Conservation (phyloP, 2,329 filamentous ascomycete species). For the Epichloe brachyelytri region DNA sequence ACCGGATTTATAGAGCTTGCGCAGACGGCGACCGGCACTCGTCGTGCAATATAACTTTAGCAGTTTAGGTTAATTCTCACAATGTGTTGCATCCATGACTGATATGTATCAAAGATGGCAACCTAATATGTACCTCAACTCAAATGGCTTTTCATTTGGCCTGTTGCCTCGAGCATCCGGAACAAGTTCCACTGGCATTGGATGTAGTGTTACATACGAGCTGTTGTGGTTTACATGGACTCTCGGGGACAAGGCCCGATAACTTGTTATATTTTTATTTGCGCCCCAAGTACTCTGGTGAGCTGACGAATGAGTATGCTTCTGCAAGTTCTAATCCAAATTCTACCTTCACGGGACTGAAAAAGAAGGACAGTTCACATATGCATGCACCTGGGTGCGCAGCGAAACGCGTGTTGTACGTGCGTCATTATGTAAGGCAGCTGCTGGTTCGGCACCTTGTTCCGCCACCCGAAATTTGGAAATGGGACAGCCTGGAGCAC, state of each 20-base stretch:
- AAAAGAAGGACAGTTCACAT: background rate
- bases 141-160: background rate
- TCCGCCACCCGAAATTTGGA: slow-evolving; percentile 4
- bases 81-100: background rate
- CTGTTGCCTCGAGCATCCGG: too few relatives aligned
- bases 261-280: background rate
- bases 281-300: too few relatives aligned
- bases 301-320: too few relatives aligned
- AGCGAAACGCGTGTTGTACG: background rate
- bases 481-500: background rate
- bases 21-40: background rate
- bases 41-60: background rate
- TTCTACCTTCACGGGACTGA: background rate
- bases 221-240: too few relatives aligned
- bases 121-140: background rate
- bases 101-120: background rate
- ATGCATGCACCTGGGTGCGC: background rate
- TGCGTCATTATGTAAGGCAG: slow-evolving; percentile 8
- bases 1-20: background rate
- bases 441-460: slow-evolving; percentile 2
- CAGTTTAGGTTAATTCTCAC: background rate
- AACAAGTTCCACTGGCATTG: too few relatives aligned
- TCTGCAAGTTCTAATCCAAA: background rate
- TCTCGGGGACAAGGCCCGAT: background rate
- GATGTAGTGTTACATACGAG: too few relatives aligned